These are phyloP conservation scores for Arachnopeziza araneosa DNA, from an alignment of 2,329 filamentous ascomycete species.

Conservation along the genomic window DNA sequence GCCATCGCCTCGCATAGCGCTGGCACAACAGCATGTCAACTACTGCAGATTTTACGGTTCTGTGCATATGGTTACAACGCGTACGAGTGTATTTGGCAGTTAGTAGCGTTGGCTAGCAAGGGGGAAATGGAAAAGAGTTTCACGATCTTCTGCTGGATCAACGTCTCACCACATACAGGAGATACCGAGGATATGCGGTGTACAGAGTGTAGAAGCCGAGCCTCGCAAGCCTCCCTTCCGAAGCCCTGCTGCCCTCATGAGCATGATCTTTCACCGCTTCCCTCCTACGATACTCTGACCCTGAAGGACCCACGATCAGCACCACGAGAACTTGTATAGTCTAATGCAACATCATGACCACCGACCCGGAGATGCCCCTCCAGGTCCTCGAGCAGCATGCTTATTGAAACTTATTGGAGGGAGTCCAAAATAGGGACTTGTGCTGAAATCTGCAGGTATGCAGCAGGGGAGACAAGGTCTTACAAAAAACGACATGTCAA, in stretches of 20 bases:
- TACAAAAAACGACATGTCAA: conserved; percentile 16
- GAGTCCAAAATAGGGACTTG: not conserved
- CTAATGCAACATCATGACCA: not conserved
- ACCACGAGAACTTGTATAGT: not conserved
- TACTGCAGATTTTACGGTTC: conserved; percentile 3
- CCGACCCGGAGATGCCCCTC: not conserved
- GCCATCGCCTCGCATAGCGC: conserved; percentile 7
- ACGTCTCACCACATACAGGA: not conserved
- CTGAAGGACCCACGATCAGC: not conserved
- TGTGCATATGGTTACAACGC: conserved; percentile 10
- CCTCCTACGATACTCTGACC: not conserved
- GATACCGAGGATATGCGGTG: not conserved
- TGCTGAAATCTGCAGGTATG: not conserved
- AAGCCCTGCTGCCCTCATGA: not conserved
- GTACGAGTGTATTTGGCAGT: not conserved
- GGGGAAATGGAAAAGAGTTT: not conserved
- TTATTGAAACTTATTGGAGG: not conserved
- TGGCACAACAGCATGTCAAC: not conserved
- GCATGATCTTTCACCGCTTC: not conserved
- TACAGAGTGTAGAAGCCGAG: not conserved
- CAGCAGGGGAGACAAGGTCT: not conserved
- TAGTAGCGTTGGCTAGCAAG: not conserved
- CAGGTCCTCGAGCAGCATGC: not conserved
- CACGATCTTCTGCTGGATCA: not conserved
- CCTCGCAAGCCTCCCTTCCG: not conserved